Evolutionary conservation across 177 flowering plant genomes (phyloP), one percentile per base, ranked within the genome.

Genomic region (Vitis hybrid): DNA sequence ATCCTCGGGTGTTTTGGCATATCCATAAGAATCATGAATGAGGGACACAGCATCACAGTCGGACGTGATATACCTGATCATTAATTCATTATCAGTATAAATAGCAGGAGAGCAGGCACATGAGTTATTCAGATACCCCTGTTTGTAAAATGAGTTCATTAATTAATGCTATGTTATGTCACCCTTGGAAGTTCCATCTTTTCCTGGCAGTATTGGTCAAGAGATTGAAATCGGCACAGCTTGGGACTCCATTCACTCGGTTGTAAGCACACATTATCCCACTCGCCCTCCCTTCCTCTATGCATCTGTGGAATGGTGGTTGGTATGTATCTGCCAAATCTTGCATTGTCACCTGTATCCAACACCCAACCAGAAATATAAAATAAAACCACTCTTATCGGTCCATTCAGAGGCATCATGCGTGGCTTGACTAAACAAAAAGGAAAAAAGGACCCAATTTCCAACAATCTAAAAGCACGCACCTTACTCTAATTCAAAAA

Each of bases 191-290:
- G 2, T 81, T 81, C 98, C 99, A 93, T 6, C 67, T 61, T 10
- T 70, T 72, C 64, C 99, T 85, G 1, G 94, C 97, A 6, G 84
- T 85, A 2, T 75, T 81, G 62, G 97, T 56, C 14, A 95, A 66
- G 66, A 93, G 91, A 75, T 88, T 67, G 66, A 58, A 77, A 78
- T 95, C 89, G 3, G 97, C 98, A 68, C 98, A 95, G 72, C 64
- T 83, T 11, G 99, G 99, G 56, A 91, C 87, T 2, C 96, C 97
- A 72, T 95, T 95, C 15, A 95, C 93, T 4, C 87, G 85, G 66
- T 93, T 95, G 69, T 93, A 95, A 50, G 97, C 90, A 66, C 97
- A 93, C 99, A 95, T 93, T 21, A 95, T 86, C 8, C 98, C 93
- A 75, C 96, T 91, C 11, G 98, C 94, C 71, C 70, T 68, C 12